A percentile compares a stretch with the other conserved stretches of the same genome.
phyloP scores from a whole-genome alignment of 2,329 filamentous ascomycete genomes.

The Boeremia lycopersici region DNA sequence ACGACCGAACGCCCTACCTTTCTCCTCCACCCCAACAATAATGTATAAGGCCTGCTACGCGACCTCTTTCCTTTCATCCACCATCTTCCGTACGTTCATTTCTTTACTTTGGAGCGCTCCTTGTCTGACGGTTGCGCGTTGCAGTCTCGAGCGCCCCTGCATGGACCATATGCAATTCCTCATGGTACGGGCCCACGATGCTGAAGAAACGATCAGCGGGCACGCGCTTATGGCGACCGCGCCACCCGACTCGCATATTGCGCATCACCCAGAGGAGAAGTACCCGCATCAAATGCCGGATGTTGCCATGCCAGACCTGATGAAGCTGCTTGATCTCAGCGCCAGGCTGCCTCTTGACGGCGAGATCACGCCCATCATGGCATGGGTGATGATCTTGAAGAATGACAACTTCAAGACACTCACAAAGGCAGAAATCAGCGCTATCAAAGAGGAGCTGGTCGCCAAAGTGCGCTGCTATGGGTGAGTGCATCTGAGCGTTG shows the following conservation, averaged over 20 bases:
- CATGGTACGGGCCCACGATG: constrained; percentile 62
- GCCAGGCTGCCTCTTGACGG: constrained; percentile 81
- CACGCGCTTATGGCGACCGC: constrained; percentile 94
- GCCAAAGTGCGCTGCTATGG: constrained; percentile 91
- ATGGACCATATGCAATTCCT: constrained; percentile 88
- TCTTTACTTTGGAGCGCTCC: constrained; percentile 28
- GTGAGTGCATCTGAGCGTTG: constrained; percentile 58
- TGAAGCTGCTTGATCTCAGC: constrained; percentile 84
- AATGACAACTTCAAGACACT: constrained; percentile 66
- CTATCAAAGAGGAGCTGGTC: constrained; percentile 73
- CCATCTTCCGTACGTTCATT: constrained; percentile 32
- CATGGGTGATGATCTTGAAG: constrained; percentile 80
- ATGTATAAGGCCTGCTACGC: constrained; percentile 25
- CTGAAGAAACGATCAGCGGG: constrained; percentile 69
- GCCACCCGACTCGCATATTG: constrained; percentile 72
- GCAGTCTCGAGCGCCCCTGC: constrained; percentile 87
- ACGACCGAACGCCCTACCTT: constrained; percentile 70
- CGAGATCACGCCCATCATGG: constrained; percentile 95
- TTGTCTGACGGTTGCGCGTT: constrained; percentile 38
- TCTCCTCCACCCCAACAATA: constrained; percentile 50
- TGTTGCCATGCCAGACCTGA: constrained; percentile 71
- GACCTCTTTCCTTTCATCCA: constrained; percentile 26
- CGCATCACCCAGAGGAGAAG: constrained; percentile 59
- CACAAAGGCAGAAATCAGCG: constrained; percentile 70
- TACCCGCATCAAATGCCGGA: constrained; percentile 79